Evolutionary conservation across 257 asterid species (phyloP), one percentile per base, ranked within the genome.

Genomic region (Scutellaria minor): DNA sequence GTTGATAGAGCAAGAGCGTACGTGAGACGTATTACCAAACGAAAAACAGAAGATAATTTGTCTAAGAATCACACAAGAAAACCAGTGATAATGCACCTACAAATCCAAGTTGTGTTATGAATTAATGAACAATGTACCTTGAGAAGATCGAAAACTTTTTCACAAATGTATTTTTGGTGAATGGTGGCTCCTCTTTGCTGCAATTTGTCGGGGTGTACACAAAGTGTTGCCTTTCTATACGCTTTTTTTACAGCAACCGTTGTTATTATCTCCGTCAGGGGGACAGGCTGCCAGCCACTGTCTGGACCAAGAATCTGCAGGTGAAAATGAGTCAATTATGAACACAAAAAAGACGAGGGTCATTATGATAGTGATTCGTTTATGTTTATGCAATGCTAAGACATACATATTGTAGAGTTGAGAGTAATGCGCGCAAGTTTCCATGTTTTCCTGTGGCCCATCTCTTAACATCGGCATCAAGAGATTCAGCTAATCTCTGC

Each of bases 351-450:
- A 13, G 31, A 51, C 58, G 51, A 10, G 48, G 48, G 39, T 48
- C 22, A 51, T 22, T 47, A 27, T 31, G 5, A 44, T 35, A 13
- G 37, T 46, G 14, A 41, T 54, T 15, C 7, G 42, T 44, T 63
- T 31, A 57, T 37, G 70, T 46, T 10, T 45, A 12, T 31, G 41
- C 44, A 22, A 65, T 60, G 50, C 24, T 13, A 40, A 58, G 45
- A 50, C 93, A 72, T 85, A 92, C 98, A 80, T 88, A 92, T 90
- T 92, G 98, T 73, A 92, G 89, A 68, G 98, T 92, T 2, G 98
- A 92, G 76, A 92, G 94, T 70, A 92, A 87, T 27, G 98, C 96
- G 3, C 98, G 96, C 80, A 92, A 77, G 83, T 92, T 92, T 72
- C 91, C 89, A 71, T 92, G 92, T 80, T 92, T 92, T 11, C 96